Evolutionary conservation across 177 flowering plant species (phyloP), one percentile per base, ranked within the genome.

Genomic region (Vitis hybrid): DNA sequence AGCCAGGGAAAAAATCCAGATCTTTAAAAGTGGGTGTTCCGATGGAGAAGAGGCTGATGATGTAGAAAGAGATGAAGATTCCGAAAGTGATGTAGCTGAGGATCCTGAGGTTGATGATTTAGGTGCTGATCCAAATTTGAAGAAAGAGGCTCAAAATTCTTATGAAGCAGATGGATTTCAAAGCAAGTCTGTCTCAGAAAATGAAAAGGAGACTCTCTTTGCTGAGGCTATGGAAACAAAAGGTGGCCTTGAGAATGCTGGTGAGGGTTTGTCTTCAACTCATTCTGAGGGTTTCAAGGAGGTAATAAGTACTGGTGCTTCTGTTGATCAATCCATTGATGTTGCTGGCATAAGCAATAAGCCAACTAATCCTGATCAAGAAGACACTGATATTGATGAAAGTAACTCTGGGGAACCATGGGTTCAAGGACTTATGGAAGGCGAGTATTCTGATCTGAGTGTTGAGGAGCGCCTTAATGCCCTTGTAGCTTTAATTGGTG

Each of bases 391-490:
- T 71, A 83, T 90, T 71, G 97, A 95, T 83, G 97, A 95, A 74
- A 85, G 89, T 72, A 76, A 82, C 18, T 72, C 80, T 71, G 94
- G 97, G 24, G 92, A 90, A 73, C 80, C 87, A 31, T 95, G 98
- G 98, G 94, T 92, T 77, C 90, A 85, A 72, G 97, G 95, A 51
- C 88, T 95, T 61, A 81, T 73, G 64, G 95, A 91, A 81, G 95
- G 92, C 47, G 98, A 95, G 66, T 95, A 92, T 73, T 84, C 92
- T 66, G 86, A 87, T 83, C 87, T 95, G 15, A 83, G 86, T 79
- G 92, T 91, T 61, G 95, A 91, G 75, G 98, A 95, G 82, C 97
- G 98, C 63, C 90, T 95, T 11, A 82, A 79, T 85, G 97, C 94
- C 3, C 92, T 95, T 78, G 92, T 88, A 81, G 89, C 93, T 59